Conservation (phyloP, 768 basidiomycete genomes). For the Rhodosporidiobolus odoratus region DNA sequence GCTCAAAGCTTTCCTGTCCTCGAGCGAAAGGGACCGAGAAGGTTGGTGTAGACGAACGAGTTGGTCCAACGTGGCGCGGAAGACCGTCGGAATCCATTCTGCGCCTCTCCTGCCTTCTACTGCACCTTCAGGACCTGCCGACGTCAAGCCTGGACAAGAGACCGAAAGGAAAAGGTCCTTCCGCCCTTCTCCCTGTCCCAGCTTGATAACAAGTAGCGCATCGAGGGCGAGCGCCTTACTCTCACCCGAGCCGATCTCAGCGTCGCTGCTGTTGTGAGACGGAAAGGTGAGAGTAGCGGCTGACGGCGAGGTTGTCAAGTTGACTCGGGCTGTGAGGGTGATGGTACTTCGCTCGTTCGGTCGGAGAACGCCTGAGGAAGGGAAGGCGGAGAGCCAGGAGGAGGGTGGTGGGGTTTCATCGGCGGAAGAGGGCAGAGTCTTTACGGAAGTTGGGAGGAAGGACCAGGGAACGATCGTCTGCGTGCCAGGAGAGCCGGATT, state of each 20-base stretch:
- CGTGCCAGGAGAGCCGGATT: background rate
- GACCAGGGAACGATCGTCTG: conserved; percentile 24
- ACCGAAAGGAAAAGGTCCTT: conserved; percentile 33
- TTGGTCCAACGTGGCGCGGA: conserved; percentile 6
- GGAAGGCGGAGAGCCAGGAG: conserved; percentile 27
- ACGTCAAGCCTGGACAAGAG: too few relatives aligned
- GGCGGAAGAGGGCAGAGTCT: too few relatives aligned
- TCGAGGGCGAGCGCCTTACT: too few relatives aligned
- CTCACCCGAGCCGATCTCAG: conserved; percentile 16
- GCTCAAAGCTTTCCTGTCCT: conserved; percentile 1
- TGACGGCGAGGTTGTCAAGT: background rate
- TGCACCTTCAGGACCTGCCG: too few relatives aligned
- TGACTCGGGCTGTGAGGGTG: conserved; percentile 22
- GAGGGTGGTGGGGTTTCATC: too few relatives aligned
- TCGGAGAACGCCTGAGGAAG: conserved; percentile 18
- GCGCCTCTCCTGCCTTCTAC: too few relatives aligned
- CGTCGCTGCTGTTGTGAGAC: background rate
- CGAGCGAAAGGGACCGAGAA: conserved; percentile 2
- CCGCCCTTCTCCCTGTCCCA: too few relatives aligned
- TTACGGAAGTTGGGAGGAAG: conserved; percentile 10
- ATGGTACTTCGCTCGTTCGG: conserved; percentile 8
- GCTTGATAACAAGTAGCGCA: too few relatives aligned
- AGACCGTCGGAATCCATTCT: conserved; percentile 18
- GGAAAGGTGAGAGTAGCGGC: conserved; percentile 13
- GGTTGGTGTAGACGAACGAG: conserved; percentile 14